Conservation (phyloP, 1,139 yeast genomes). For the Yamadazyma taylorii region DNA sequence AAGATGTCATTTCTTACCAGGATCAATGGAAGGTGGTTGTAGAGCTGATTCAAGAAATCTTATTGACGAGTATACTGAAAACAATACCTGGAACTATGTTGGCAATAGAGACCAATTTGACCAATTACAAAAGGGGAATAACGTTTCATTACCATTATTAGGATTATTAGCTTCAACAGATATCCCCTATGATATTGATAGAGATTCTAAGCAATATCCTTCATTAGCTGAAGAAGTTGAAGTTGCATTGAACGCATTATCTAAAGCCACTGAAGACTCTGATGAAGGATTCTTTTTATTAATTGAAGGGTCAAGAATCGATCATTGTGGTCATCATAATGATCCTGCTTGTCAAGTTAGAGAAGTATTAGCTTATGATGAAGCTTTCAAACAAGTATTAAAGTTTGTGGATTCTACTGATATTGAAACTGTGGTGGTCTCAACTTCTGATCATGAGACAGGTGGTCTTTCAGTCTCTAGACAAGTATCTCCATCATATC, state of each 20-base stretch:
- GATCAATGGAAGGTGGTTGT: constrained; percentile 49
- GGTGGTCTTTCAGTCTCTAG: constrained; percentile 80
- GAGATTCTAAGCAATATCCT: constrained; percentile 59
- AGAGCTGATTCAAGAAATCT: constrained; percentile 66
- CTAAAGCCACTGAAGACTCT: constrained; percentile 61
- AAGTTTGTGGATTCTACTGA: constrained; percentile 64
- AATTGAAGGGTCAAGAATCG: constrained; percentile 87
- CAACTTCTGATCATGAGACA: constrained; percentile 90
- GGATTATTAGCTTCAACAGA: constrained; percentile 70
- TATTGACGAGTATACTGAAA: constrained; percentile 52
- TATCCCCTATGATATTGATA: constrained; percentile 79
- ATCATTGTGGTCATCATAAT: constrained; percentile 88
- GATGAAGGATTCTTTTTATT: constrained; percentile 79
- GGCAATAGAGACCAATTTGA: constrained; percentile 60
- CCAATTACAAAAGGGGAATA: constrained; percentile 48
- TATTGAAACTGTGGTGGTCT: constrained; percentile 69
- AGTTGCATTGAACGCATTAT: constrained; percentile 66
- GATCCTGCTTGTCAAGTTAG: constrained; percentile 82
- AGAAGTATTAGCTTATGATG: constrained; percentile 60
- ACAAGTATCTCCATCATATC: constrained; percentile 53
- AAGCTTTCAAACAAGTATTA: constrained; percentile 66
- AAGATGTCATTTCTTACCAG: constrained; percentile 68
- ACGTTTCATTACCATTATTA: constrained; percentile 67
- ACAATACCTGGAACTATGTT: constrained; percentile 65
- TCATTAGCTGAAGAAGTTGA: constrained; percentile 71